A percentile compares a stretch with the other conserved stretches of the same genome.
phyloP scores from a whole-genome alignment of 768 basidiomycete genomes.

The Leccinum fibrillosum region DNA sequence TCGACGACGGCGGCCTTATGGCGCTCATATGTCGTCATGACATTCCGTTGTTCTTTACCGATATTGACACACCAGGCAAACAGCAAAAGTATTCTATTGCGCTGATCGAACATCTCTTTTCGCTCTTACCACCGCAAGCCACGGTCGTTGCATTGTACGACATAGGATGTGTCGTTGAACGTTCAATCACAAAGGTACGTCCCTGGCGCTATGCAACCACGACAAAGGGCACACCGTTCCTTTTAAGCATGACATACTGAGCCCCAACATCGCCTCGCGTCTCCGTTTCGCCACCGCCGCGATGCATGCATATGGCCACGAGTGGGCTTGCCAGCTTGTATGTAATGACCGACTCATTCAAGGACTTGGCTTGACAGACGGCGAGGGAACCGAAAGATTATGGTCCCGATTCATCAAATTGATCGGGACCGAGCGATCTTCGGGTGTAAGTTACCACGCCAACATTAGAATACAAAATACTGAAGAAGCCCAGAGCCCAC shows the following conservation, averaged over 20 bases:
- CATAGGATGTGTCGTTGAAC: constrained; percentile 24
- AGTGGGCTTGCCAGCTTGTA: not conserved
- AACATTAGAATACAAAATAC: not conserved
- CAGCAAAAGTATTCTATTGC: constrained; percentile 2
- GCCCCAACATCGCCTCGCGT: too few relatives aligned
- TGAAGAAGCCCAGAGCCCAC: not conserved
- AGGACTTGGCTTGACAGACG: constrained; percentile 18
- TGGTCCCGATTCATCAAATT: not conserved
- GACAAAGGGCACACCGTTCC: not conserved
- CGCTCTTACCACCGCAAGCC: constrained; percentile 28
- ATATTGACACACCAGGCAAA: constrained; percentile 4
- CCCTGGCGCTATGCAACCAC: too few relatives aligned
- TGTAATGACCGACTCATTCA: not conserved
- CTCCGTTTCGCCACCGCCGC: not conserved
- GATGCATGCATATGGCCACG: too few relatives aligned
- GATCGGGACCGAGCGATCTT: not conserved
- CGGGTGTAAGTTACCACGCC: not conserved
- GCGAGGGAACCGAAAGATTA: constrained; percentile 19
- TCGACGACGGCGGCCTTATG: not conserved
- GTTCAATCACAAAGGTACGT: not conserved
- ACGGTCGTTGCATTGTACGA: constrained; percentile 32
- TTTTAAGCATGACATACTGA: not conserved
- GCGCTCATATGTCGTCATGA: not conserved
- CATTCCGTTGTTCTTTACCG: not conserved
- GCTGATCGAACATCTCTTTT: constrained; percentile 31